Evolutionary conservation across 2,329 filamentous ascomycete genomes (phyloP).

Genomic region (Aspergillus brunneoviolaceus): DNA sequence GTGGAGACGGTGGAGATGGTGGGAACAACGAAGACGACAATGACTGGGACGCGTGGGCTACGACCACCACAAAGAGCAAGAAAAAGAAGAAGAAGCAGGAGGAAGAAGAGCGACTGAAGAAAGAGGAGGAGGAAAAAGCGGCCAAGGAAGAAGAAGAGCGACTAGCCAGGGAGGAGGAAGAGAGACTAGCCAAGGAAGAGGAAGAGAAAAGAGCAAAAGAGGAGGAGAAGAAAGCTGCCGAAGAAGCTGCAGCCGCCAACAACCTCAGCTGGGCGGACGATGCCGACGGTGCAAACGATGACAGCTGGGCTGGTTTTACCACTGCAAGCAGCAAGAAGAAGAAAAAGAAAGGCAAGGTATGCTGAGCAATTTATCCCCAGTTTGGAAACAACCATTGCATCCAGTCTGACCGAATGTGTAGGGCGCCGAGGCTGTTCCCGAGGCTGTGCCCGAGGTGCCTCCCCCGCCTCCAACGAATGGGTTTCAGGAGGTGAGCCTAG

Average conservation of each 20-base stretch:
- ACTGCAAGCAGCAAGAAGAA: conserved; percentile 50
- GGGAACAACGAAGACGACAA: conserved; percentile 36
- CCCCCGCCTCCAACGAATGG: conserved; percentile 46
- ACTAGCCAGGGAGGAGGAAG: conserved; percentile 26
- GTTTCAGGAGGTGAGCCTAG: conserved; percentile 70
- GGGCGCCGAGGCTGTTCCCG: background rate
- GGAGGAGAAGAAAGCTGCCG: conserved; percentile 29
- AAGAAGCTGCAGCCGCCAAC: conserved; percentile 29
- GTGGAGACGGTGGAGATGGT: conserved; percentile 26
- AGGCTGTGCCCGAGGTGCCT: conserved; percentile 24
- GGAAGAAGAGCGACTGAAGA: conserved; percentile 26
- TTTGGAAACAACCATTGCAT: no score
- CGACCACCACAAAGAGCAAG: conserved; percentile 32
- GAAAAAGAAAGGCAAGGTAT: conserved; percentile 58
- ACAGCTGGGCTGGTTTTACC: conserved; percentile 53
- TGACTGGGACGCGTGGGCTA: conserved; percentile 43
- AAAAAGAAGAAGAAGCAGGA: conserved; percentile 39
- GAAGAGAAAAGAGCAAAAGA: conserved; percentile 28
- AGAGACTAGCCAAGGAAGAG: conserved; percentile 33
- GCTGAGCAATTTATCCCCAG: conserved; percentile 4
- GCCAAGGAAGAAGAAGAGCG: conserved; percentile 28
- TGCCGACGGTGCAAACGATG: conserved; percentile 46
- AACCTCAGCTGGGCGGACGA: conserved; percentile 49
- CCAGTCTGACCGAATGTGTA: no score
- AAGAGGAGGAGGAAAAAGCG: conserved; percentile 29